Evolutionary conservation across 2,329 filamentous ascomycete genomes (phyloP), one percentile per base, ranked within the genome.

Genomic region (Neophaeococcomyces aloes): DNA sequence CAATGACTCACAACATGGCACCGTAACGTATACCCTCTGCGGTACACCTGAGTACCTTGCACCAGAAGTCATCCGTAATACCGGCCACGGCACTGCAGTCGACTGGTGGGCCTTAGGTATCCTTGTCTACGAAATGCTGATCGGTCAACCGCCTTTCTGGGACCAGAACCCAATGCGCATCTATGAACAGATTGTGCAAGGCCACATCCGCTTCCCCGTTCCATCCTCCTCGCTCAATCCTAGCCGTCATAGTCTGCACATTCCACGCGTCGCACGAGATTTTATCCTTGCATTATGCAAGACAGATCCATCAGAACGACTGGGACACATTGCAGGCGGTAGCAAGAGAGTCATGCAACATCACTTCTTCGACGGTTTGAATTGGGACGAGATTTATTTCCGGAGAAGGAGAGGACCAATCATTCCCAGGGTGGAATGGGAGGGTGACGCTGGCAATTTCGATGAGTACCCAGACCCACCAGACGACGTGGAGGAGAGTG

Each of bases 81-180:
- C 62, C 61, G 74, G 77, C 17, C 77, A 81, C 55, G 76, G 77
- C 42, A 72, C 74, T 36, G 77, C 78, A 29, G 78, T 81, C 30
- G 78, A 81, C 61, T 81, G 78, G 78, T 81, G 78, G 78, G 78
- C 78, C 2, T 70, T 81, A 47, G 78, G 78, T 19, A 80, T 81
- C 49, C 63, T 81, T 25, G 75, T 81, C 32, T 81, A 80, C 59
- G 78, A 81, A 53, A 81, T 81, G 56, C 64, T 81, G 15, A 76
- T 81, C 38, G 78, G 78, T 40, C 76, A 81, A 54, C 78, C 78
- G 17, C 78, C 78, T 1, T 81, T 81, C 59, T 81, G 78, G 77
- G 77, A 81, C 57, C 74, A 78, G 47, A 80, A 80, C 52, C 77
- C 77, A 3, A 79, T 81, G 74, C 78, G 78, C 48, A 79, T 81